Conservation (phyloP, 176 grass and related monocot species). For the Carex littledalei region DNA sequence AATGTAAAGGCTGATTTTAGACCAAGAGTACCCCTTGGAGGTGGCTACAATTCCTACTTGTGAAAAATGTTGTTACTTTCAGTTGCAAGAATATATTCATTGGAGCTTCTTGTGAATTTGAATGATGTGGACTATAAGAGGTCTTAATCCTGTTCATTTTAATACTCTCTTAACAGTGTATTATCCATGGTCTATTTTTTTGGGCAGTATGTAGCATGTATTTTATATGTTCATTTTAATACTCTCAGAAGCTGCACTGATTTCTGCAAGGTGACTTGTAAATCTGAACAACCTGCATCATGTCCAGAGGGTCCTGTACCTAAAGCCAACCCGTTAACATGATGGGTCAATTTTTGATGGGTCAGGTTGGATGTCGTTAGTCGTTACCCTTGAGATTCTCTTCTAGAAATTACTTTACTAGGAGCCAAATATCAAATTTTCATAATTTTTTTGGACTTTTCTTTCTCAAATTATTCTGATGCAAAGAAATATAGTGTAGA, state of each 20-base stretch:
- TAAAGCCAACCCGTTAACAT: neutral
- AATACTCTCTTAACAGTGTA: neutral
- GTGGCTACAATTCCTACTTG: constrained; percentile 70
- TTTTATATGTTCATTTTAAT: neutral
- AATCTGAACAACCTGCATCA: neutral
- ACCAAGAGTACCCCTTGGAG: constrained; percentile 84
- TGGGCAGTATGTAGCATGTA: neutral
- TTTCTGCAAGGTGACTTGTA: neutral
- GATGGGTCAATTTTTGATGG: neutral
- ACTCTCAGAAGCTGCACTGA: neutral
- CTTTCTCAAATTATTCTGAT: too few relatives aligned
- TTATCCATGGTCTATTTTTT: neutral
- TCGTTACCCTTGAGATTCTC: too few relatives aligned
- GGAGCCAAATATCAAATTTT: too few relatives aligned
- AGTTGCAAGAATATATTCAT: neutral
- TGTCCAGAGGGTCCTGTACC: neutral
- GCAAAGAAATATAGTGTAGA: too few relatives aligned
- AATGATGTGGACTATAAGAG: neutral
- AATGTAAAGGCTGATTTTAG: constrained; percentile 49
- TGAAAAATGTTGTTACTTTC: constrained; percentile 16
- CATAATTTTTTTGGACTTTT: too few relatives aligned
- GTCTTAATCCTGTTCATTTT: neutral
- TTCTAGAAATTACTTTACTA: too few relatives aligned
- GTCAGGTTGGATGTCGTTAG: neutral
- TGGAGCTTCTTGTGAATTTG: neutral